Evolutionary conservation across 768 basidiomycete species (phyloP).

Genomic region (Russula virescens): DNA sequence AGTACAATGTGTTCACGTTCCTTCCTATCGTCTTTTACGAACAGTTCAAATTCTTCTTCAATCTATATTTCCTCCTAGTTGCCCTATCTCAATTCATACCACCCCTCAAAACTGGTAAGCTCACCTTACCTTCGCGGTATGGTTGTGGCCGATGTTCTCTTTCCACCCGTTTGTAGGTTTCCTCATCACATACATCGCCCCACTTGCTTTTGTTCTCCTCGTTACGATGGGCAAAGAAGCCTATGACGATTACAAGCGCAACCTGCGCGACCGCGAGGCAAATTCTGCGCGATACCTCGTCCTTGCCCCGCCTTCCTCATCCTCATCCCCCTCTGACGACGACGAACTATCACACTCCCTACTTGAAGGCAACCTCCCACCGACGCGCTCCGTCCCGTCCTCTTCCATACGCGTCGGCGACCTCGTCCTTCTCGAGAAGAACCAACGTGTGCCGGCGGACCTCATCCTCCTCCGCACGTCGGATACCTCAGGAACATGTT

Average conservation of each 20-base stretch:
- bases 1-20: slow-evolving; percentile 96
- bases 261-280: slow-evolving; percentile 87
- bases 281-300: slow-evolving; percentile 90
- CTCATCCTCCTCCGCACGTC: slow-evolving; percentile 83
- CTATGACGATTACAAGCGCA: slow-evolving; percentile 95
- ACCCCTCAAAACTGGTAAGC: slow-evolving; percentile 87
- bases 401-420: slow-evolving; percentile 88
- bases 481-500: slow-evolving; percentile 89
- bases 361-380: slow-evolving; percentile 8
- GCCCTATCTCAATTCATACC: slow-evolving; percentile 95
- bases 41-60: slow-evolving; percentile 99
- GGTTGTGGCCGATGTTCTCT: not conserved
- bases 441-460: slow-evolving; percentile 94
- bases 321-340: slow-evolving; percentile 23
- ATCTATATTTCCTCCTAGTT: slow-evolving; percentile 95
- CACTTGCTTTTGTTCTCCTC: slow-evolving; percentile 88
- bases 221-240: slow-evolving; percentile 99
- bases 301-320: slow-evolving; percentile 51
- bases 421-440: slow-evolving; percentile 89
- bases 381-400: slow-evolving; percentile 72
- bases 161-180: slow-evolving; percentile 52
- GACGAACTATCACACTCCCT: slow-evolving; percentile 29
- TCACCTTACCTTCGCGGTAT: not conserved
- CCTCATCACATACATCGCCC: slow-evolving; percentile 92
- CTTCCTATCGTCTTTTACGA: slow-evolving; percentile 96